These are phyloP conservation scores for Cryoendolithus antarcticus DNA, from an alignment of 2,329 filamentous ascomycete species.

Conservation along the genomic window DNA sequence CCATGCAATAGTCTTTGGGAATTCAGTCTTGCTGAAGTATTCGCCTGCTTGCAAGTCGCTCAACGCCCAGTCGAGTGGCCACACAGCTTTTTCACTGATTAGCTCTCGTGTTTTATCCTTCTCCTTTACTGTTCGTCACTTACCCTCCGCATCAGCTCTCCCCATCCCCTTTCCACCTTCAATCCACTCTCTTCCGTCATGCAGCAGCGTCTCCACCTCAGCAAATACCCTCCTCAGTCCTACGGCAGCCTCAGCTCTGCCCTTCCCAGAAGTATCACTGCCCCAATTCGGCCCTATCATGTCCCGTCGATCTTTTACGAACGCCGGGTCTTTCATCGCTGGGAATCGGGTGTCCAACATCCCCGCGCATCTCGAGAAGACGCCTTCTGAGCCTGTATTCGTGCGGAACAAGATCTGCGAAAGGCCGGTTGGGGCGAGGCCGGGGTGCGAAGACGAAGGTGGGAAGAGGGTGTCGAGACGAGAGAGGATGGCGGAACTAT, in stretches of 20 bases:
- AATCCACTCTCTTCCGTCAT: slow-evolving; percentile 12
- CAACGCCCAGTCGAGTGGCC: not conserved
- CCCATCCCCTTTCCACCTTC: slow-evolving; percentile 6
- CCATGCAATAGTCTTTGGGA: slow-evolving; percentile 9
- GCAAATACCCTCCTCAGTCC: slow-evolving; percentile 10
- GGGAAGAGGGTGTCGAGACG: slow-evolving; percentile 11
- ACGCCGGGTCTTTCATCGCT: slow-evolving; percentile 5
- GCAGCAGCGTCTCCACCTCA: slow-evolving; percentile 13
- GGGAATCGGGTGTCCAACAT: slow-evolving; percentile 13
- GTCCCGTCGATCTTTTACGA: slow-evolving; percentile 8
- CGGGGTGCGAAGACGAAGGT: not conserved
- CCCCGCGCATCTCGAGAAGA: slow-evolving; percentile 10
- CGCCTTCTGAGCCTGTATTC: slow-evolving; percentile 7
- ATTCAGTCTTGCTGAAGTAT: slow-evolving; percentile 1
- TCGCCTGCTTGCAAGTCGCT: slow-evolving; percentile 1
- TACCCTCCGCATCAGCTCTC: slow-evolving; percentile 12
- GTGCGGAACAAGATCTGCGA: slow-evolving; percentile 4
- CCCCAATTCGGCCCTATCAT: slow-evolving; percentile 8
- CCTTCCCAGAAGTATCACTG: slow-evolving; percentile 3
- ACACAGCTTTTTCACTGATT: too few relatives aligned
- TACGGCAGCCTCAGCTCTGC: slow-evolving; percentile 7
- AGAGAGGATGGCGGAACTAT: slow-evolving; percentile 20
- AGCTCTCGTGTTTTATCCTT: too few relatives aligned
- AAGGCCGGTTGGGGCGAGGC: not conserved
- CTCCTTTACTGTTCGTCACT: not conserved